Base-by-base conservation (phyloP, 768 basidiomycete genomes). In the Hemileccinum impolitum region DNA sequence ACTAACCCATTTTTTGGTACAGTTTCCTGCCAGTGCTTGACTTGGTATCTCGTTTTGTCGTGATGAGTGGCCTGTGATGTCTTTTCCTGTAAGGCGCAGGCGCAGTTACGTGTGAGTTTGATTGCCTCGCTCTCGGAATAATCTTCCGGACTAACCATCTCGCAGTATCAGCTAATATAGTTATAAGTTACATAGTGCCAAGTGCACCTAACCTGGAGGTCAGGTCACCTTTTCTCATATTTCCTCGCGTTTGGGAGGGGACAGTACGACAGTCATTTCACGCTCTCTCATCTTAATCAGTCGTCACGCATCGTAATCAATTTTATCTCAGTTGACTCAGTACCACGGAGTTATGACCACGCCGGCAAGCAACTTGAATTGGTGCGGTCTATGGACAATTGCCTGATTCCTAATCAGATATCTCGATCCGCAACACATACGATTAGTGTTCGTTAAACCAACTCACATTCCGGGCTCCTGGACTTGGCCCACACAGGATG, bases 11-110 rank as follows among this genome's bases (percentile, higher is more conserved):
- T 36, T 7, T n/a, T 21, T 28, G 39, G n/a, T 7, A n/a, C 18
- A 62, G 61, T 3, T 30, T 7, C 19, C 38, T 51, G 59, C n/a
- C n/a, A n/a, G n/a, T n/a, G n/a, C 21, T 30, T 15, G 13, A n/a
- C 26, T 14, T 13, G 7, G 8, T 17, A 2, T 42, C 28, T 49
- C 32, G 17, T 45, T 45, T 39, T 47, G n/a, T 26, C 14, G 4
- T 1, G 3, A 19, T 64, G 34, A 63, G 5, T 23, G 19, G 30
- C 31, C 19, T 3, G 14, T 34, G 9, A 11, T 6, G 15, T 21
- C 9, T 14, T 17, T n/a, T 10, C 7, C 21, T 3, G 12, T 23
- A 23, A 3, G 3, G 23, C 23, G 26, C 30, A 18, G 28, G 14
- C 13, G 3, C 19, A 15, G 14, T 18, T 50, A 45, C 40, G 25